Base-by-base conservation (phyloP, 169 alveolate genomes). In the Plasmodium fragile region DNA sequence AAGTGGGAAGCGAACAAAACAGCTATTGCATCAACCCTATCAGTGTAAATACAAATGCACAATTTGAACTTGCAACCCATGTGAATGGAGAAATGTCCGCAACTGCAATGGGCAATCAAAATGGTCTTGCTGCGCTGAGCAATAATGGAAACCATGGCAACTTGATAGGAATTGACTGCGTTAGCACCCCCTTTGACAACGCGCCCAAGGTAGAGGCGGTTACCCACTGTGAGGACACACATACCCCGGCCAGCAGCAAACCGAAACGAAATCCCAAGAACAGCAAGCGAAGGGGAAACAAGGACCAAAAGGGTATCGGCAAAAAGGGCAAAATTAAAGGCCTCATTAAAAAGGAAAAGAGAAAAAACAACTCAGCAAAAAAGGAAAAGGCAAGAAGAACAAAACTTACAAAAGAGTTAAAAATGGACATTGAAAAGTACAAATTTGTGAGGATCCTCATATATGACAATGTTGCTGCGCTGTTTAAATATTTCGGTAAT, bases 401-500 rank as follows among this genome's bases (percentile, higher is more conserved):
- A 32, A 89, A 65, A 89, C 77, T 78, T 55, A 77, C 41, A 10
- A 75, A 89, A 89, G 82, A 79, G 49, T 10, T 77, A n/a, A 89
- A 89, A 78, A 22, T 16, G 16, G 78, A 78, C 22, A 36, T 90
- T 16, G 94, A 90, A 70, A 90, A 90, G 55, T 69, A 79, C 36
- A 90, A 65, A 90, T 90, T 32, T 52, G 81, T 71, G 34, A 79
- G 41, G 77, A 30, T 90, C 22, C 73, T 90, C 52, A 43, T 90
- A 80, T 90, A 65, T 80, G 91, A 78, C 18, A 81, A 53, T 53
- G 83, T 79, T 65, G 39, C 94, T 5, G 72, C 39, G 28, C 49
- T 90, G 78, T 90, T 80, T 80, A 55, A 70, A 11, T 70, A 69
- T 70, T 65, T 90, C 73, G 94, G 92, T 11, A 90, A 79, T 59